phyloP scores from a whole-genome alignment of 2,329 filamentous ascomycete genomes.

The Pochonia chlamydosporia region DNA sequence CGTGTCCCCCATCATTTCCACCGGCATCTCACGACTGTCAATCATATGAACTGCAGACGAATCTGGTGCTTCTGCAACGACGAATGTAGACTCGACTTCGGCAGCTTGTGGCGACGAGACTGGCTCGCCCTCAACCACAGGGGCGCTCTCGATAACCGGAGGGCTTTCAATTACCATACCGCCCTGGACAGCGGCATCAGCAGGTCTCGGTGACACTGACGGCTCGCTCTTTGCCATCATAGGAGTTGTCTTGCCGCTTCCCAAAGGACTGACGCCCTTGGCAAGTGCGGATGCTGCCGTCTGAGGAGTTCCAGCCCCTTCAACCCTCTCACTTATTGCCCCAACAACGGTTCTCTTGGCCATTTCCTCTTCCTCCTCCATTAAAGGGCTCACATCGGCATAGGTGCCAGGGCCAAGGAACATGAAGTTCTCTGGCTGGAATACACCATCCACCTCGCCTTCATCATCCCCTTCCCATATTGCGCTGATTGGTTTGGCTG shows the following conservation, averaged over 20 bases:
- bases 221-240: constrained; percentile 14
- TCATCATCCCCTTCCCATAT: constrained; percentile 27
- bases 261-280: constrained; percentile 23
- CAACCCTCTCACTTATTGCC: constrained; percentile 14
- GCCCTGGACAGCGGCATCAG: neutral
- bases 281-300: neutral
- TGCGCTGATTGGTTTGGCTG: constrained; percentile 24
- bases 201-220: neutral
- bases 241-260: constrained; percentile 24
- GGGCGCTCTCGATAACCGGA: neutral
- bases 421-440: constrained; percentile 48
- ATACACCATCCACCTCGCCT: constrained; percentile 31
- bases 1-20: constrained; percentile 15
- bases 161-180: neutral
- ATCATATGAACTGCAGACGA: constrained; percentile 23
- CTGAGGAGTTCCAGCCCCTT: neutral
- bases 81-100: neutral
- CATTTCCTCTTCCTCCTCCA: constrained; percentile 30
- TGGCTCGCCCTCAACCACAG: constrained; percentile 8
- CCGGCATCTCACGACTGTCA: constrained; percentile 26
- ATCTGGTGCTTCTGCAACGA: constrained; percentile 1
- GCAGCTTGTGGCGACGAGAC: constrained; percentile 2
- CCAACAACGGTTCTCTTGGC: constrained; percentile 14
- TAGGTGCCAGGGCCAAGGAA: constrained; percentile 43
- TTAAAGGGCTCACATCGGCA: constrained; percentile 38